A percentile compares a stretch with the other conserved stretches of the same genome.
These are phyloP conservation scores for Epithele typhae DNA, from an alignment of 768 basidiomycete genomes.

Conservation along the genomic window DNA sequence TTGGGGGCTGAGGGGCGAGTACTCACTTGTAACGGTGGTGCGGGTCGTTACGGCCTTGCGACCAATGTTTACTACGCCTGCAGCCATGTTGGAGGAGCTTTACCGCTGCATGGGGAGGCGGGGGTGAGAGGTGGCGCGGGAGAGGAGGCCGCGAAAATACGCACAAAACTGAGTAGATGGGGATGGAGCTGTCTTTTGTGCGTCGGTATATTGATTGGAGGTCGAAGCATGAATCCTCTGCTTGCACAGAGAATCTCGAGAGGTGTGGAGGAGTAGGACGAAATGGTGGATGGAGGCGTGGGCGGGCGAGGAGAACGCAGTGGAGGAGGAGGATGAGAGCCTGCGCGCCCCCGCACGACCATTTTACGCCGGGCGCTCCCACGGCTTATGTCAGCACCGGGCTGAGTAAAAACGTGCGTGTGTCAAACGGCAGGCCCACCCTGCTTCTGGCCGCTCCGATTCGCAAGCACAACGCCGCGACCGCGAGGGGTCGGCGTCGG, in stretches of 20 bases:
- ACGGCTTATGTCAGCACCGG: slow-evolving; percentile 12
- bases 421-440: not conserved
- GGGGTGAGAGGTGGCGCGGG: not conserved
- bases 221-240: slow-evolving; percentile 94
- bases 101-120: slow-evolving; percentile 43
- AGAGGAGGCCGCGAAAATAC: slow-evolving; percentile 17
- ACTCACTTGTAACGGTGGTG: slow-evolving; percentile 89
- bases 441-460: too few relatives aligned
- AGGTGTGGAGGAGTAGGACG: slow-evolving; percentile 44
- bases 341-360: not conserved
- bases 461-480: too few relatives aligned
- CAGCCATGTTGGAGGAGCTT: slow-evolving; percentile 78
- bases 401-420: slow-evolving; percentile 18
- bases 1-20: not conserved
- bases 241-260: slow-evolving; percentile 56
- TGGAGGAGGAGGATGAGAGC: slow-evolving; percentile 8
- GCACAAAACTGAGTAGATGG: slow-evolving; percentile 47
- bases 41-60: slow-evolving; percentile 95
- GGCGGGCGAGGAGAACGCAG: slow-evolving; percentile 22
- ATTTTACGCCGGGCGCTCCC: slow-evolving; percentile 18
- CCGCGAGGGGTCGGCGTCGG: too few relatives aligned
- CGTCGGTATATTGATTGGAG: slow-evolving; percentile 70
- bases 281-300: slow-evolving; percentile 50
- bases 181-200: slow-evolving; percentile 51
- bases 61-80: slow-evolving; percentile 86